phyloP scores from a whole-genome alignment of 192 early-diverging fungal genomes.

The Coemansia sp. region DNA sequence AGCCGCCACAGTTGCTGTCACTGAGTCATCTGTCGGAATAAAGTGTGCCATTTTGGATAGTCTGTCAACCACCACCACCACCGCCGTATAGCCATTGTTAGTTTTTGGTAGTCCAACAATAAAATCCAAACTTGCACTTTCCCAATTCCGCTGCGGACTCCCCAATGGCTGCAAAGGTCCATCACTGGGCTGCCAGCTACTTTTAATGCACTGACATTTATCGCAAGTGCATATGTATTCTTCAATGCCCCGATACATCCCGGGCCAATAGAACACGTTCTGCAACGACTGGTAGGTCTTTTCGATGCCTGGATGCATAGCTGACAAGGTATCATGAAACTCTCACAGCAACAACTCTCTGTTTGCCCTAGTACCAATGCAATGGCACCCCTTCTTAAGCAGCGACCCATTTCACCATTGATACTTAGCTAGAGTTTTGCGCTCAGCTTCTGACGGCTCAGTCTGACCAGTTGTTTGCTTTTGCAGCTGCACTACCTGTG shows the following conservation, averaged over 20 bases:
- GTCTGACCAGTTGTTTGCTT: no score
- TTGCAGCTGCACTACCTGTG: no score
- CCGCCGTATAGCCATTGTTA: slow-evolving; percentile 1
- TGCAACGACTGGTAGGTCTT: slow-evolving; percentile 15
- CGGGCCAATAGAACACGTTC: slow-evolving; percentile 8
- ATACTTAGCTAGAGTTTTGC: neutral
- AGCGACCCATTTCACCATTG: neutral
- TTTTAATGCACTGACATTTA: slow-evolving; percentile 10
- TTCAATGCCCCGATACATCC: slow-evolving; percentile 8
- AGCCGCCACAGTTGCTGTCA: no score
- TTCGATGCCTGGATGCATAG: slow-evolving; percentile 14
- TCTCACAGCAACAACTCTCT: slow-evolving; percentile 6
- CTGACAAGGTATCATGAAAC: slow-evolving; percentile 11
- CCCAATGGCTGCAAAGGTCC: slow-evolving; percentile 1
- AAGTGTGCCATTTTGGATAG: slow-evolving; percentile 21
- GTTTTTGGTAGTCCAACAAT: slow-evolving; percentile 18
- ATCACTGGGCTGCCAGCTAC: neutral
- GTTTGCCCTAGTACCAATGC: neutral
- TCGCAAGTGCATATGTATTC: slow-evolving; percentile 16
- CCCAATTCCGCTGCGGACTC: slow-evolving; percentile 1
- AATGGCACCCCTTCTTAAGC: slow-evolving; percentile 1
- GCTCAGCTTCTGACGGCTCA: no score
- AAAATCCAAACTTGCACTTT: slow-evolving; percentile 27
- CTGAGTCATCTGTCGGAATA: neutral
- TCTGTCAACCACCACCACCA: slow-evolving; percentile 16